Base-by-base conservation (phyloP, 2,329 filamentous ascomycete genomes). In the Bipolaris bicolor region DNA sequence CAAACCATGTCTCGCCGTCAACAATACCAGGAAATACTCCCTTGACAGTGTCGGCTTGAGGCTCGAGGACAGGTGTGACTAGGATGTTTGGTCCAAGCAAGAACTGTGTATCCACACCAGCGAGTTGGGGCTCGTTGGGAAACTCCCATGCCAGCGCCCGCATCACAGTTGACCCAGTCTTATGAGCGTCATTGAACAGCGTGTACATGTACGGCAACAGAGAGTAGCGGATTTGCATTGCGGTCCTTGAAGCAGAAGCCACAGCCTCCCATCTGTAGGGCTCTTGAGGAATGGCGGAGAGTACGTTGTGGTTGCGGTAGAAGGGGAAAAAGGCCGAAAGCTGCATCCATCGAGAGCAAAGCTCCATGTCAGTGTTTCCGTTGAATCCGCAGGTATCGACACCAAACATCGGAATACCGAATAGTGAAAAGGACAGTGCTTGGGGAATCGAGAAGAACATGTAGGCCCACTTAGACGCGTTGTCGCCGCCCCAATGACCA, bases 401-500 rank as follows among this genome's bases (percentile, higher is more conserved):
- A 41, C 88, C 88, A 62, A 90, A 90, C 88, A 92, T 91, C 10
- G 90, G 90, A 36, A 92, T 86, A 29, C 89, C 89, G 61, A 89
- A 91, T 4, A 92, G 81, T 1, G 84, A 86, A 76, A 92, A 93
- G 3, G 85, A 87, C 0, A 96, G 81, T 1, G 90, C 90, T 73
- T 93, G 90, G 0, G 90, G 86, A 66, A 95, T 95, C 10, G 87
- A 88, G 73, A 89, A 88, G 75, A 84, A 89, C 85, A 93, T 90
- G 72, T 87, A 89, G 0, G 83, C 82, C 86, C 89, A 94, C 13
- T 85, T 82, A 3, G 87, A 88, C 16, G 80, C 78, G 69, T 92
- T 93, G 73, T 94, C 79, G 26, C 75, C 90, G 29, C 90, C 90
- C 91, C 91, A 96, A 75, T 95, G 91, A 1, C 90, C 91, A 1